These are phyloP conservation scores for Pleurotus salmoneostramineus DNA, from an alignment of 768 basidiomycete genomes.

Conservation along the genomic window DNA sequence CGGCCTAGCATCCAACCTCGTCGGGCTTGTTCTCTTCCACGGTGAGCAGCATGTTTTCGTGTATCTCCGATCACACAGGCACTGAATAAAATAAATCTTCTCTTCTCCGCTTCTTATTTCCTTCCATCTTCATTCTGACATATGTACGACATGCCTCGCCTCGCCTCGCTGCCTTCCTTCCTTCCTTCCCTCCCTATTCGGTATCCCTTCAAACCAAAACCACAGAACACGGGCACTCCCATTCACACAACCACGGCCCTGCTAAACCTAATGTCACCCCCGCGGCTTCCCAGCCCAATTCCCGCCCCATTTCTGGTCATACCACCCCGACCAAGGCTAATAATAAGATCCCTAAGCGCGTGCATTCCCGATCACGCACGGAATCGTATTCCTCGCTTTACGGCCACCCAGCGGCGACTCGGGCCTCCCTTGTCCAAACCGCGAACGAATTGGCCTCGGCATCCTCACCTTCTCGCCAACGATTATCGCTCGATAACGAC, in stretches of 20 bases:
- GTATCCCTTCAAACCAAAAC: too few species aligned
- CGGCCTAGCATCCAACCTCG: constrained; percentile 87
- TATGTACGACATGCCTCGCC: not conserved
- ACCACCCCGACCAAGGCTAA: constrained; percentile 27
- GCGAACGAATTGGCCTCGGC: constrained; percentile 76
- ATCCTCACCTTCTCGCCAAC: constrained; percentile 38
- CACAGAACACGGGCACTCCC: constrained; percentile 68
- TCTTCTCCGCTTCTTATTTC: not conserved
- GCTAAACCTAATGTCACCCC: constrained; percentile 37
- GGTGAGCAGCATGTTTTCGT: constrained; percentile 42
- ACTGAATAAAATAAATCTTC: too few species aligned
- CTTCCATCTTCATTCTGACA: not conserved
- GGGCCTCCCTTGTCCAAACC: constrained; percentile 72
- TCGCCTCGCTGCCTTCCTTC: constrained; percentile 5
- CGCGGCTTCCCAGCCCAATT: constrained; percentile 14
- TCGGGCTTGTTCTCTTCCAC: constrained; percentile 93
- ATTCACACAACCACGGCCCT: constrained; percentile 42
- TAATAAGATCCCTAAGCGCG: constrained; percentile 22
- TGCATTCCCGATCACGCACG: constrained; percentile 28
- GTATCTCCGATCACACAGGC: too few species aligned
- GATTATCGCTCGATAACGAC: constrained; percentile 6
- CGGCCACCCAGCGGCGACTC: constrained; percentile 70
- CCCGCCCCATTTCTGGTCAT: constrained; percentile 17
- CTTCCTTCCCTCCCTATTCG: too few species aligned
- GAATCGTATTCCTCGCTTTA: constrained; percentile 61